These are phyloP conservation scores for Acephala macrosclerotiorum DNA, from an alignment of 2,329 filamentous ascomycete species.

Conservation along the genomic window DNA sequence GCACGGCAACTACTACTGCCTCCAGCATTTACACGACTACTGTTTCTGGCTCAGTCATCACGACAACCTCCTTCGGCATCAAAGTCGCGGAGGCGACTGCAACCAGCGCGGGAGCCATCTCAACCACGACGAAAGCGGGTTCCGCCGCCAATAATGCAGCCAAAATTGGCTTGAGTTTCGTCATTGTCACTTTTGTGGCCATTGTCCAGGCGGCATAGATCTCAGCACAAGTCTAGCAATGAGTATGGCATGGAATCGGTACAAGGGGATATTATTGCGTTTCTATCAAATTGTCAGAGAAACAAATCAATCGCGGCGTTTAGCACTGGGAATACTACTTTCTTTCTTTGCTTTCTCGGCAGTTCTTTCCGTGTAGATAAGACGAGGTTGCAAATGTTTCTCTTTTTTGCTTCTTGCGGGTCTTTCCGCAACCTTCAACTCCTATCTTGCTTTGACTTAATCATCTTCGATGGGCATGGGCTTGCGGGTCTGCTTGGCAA, in stretches of 20 bases:
- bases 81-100: slow-evolving; percentile 22
- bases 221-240: background rate
- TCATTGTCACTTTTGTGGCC: background rate
- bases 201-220: background rate
- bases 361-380: slow-evolving; percentile 4
- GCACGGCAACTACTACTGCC: slow-evolving; percentile 23
- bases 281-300: background rate
- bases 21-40: slow-evolving; percentile 21
- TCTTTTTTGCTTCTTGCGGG: slow-evolving; percentile 2
- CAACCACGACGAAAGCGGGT: background rate
- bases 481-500: background rate
- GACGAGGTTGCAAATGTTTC: background rate
- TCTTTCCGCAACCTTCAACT: background rate
- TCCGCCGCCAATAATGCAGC: background rate
- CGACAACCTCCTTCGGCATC: slow-evolving; percentile 19
- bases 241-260: background rate
- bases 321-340: background rate
- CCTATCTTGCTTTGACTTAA: background rate
- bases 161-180: background rate
- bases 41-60: slow-evolving; percentile 14
- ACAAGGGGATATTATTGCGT: background rate
- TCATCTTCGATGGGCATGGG: background rate
- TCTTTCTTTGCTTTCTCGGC: background rate
- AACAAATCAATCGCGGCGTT: background rate
- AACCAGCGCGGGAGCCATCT: background rate